These are phyloP conservation scores for Plectosphaerella plurivora DNA, from an alignment of 2,329 filamentous ascomycete species.

Conservation along the genomic window DNA sequence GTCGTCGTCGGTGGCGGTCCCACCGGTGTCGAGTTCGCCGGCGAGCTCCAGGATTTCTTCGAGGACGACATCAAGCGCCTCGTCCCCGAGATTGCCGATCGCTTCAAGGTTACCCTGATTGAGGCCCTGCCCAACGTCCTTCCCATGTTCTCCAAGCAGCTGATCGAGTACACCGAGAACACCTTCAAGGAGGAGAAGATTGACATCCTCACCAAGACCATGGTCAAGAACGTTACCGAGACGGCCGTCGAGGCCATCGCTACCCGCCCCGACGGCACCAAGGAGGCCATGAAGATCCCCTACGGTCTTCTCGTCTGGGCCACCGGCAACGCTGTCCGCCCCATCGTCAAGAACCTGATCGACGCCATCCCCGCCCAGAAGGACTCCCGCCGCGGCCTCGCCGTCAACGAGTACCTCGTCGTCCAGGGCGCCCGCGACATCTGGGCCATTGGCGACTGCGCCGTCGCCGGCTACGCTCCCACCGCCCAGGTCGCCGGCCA, in stretches of 20 bases:
- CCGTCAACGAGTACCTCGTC: conserved; percentile 97
- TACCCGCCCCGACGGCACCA: conserved; percentile 76
- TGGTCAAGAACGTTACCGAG: conserved; percentile 95
- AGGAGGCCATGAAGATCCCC: conserved; percentile 75
- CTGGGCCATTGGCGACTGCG: conserved; percentile 97
- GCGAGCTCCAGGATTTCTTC: conserved; percentile 98
- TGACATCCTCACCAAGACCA: conserved; percentile 95
- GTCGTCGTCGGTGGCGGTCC: conserved; percentile 91
- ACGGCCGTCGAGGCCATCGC: conserved; percentile 89
- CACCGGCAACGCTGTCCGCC: conserved; percentile 90
- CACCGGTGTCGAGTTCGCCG: conserved; percentile 96
- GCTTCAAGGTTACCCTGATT: conserved; percentile 96
- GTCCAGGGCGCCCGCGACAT: conserved; percentile 96
- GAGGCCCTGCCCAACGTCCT: conserved; percentile 95
- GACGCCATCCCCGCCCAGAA: conserved; percentile 88
- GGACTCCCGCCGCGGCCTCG: conserved; percentile 88
- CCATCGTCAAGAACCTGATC: conserved; percentile 89
- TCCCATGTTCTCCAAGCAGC: conserved; percentile 97
- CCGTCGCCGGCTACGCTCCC: conserved; percentile 93
- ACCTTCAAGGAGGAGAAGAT: conserved; percentile 99
- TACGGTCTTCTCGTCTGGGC: conserved; percentile 98
- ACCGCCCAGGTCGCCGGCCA: conserved; percentile 96
- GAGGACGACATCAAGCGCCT: conserved; percentile 97
- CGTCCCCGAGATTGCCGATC: conserved; percentile 89
- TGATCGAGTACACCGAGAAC: conserved; percentile 99